These are phyloP conservation scores for Monosporascus ibericus DNA, from an alignment of 2,329 filamentous ascomycete genomes.

Conservation along the genomic window DNA sequence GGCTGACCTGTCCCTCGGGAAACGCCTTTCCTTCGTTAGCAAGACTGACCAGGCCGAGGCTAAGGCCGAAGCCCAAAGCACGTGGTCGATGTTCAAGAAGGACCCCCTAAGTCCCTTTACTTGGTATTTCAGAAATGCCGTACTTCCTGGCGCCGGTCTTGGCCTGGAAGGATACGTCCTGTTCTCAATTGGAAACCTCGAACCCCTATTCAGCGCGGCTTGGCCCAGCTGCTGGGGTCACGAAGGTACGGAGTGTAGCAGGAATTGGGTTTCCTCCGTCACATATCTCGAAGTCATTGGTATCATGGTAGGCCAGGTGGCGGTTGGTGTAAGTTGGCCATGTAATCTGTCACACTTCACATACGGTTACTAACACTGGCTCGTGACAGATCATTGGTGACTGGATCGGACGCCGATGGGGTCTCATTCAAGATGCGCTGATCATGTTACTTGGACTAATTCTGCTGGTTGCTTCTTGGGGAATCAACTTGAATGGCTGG, in stretches of 20 bases:
- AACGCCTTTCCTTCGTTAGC: constrained; percentile 71
- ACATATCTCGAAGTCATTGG: constrained; percentile 90
- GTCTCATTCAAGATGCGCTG: constrained; percentile 87
- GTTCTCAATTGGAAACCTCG: constrained; percentile 92
- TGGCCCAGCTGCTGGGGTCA: constrained; percentile 76
- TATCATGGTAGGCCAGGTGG: constrained; percentile 89
- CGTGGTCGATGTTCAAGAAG: constrained; percentile 76
- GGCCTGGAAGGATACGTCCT: constrained; percentile 93
- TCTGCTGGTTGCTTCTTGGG: constrained; percentile 91
- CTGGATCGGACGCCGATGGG: constrained; percentile 87
- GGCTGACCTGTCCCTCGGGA: constrained; percentile 71
- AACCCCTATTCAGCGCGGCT: constrained; percentile 69
- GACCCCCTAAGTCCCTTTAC: constrained; percentile 79
- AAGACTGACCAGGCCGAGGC: constrained; percentile 67
- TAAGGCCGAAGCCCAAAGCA: constrained; percentile 56
- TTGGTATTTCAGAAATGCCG: constrained; percentile 85
- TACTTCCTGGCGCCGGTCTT: constrained; percentile 86
- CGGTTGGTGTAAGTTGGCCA: constrained; percentile 62
- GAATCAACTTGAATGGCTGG: constrained; percentile 81
- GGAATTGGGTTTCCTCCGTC: constrained; percentile 76
- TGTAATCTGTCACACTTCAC: background rate
- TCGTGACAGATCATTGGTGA: constrained; percentile 46
- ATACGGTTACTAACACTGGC: constrained; percentile 7
- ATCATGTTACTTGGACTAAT: constrained; percentile 93
- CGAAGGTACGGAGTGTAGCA: constrained; percentile 56